Percentiles rank a stretch among this genome's conserved stretches.
phyloP scores from a whole-genome alignment of 164 flowering plant genomes.

The Magnolia kwangsiensis region DNA sequence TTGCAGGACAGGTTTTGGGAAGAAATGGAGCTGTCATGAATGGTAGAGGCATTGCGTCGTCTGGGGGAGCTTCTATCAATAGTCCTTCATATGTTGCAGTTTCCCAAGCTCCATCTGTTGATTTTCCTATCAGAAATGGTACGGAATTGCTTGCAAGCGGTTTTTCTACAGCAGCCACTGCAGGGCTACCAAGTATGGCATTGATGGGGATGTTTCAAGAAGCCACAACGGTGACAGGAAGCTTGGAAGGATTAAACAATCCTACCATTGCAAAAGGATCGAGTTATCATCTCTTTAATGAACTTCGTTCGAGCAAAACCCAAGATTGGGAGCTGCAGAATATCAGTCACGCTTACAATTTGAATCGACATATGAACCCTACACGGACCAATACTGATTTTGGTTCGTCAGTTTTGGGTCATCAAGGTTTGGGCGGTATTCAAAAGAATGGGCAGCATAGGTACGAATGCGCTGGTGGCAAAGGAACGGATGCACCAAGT shows the following conservation, averaged over 20 bases:
- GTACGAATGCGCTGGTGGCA: conserved; percentile 15
- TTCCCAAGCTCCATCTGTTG: conserved; percentile 42
- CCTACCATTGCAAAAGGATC: conserved; percentile 32
- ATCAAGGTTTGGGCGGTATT: conserved; percentile 37
- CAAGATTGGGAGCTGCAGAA: conserved; percentile 49
- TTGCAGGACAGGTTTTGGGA: conserved; percentile 24
- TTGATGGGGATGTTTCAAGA: conserved; percentile 39
- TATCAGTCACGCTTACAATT: conserved; percentile 33
- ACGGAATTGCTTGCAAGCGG: conserved; percentile 42
- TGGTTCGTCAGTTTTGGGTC: conserved; percentile 32
- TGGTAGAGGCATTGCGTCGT: conserved; percentile 22
- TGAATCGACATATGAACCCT: conserved; percentile 30
- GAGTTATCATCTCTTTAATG: conserved; percentile 50
- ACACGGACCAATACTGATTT: conserved; percentile 25
- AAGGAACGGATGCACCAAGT: conserved; percentile 21
- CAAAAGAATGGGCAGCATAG: conserved; percentile 31
- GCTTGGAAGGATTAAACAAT: conserved; percentile 20
- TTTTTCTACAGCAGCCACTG: conserved; percentile 43
- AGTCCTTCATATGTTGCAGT: conserved; percentile 25
- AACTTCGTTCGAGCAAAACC: conserved; percentile 24
- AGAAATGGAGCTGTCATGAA: conserved; percentile 37
- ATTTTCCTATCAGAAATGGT: conserved; percentile 37
- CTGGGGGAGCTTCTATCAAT: conserved; percentile 6
- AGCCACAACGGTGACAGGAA: conserved; percentile 23
- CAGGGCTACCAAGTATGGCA: conserved; percentile 29